phyloP scores from a whole-genome alignment of 345 rosid genomes.

The Psidium friedrichsthalianum region DNA sequence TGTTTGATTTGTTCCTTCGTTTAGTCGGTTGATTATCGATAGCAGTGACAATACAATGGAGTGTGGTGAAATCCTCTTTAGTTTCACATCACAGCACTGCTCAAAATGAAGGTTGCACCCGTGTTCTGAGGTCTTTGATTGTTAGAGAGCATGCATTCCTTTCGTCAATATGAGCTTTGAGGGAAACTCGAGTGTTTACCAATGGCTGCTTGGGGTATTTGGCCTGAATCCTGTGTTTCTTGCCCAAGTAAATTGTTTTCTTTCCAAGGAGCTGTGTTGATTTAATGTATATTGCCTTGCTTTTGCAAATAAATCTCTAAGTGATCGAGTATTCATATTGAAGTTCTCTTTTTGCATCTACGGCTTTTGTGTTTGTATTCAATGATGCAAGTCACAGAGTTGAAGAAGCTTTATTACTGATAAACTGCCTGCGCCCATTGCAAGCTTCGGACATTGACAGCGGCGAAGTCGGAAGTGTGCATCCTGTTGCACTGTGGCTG shows the following conservation, averaged over 20 bases:
- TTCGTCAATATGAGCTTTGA: background rate
- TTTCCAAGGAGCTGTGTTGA: background rate
- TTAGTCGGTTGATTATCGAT: background rate
- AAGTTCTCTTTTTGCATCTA: background rate
- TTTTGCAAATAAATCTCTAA: background rate
- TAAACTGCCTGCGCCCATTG: background rate
- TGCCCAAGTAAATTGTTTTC: background rate
- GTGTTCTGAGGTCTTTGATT: background rate
- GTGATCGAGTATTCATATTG: background rate
- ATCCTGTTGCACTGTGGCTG: background rate
- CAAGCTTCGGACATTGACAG: background rate
- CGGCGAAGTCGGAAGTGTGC: background rate
- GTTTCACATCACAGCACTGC: background rate
- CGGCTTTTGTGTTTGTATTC: background rate
- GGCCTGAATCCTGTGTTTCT: background rate
- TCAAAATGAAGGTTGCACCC: background rate
- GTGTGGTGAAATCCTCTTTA: background rate
- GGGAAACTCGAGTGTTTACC: background rate
- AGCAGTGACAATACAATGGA: background rate
- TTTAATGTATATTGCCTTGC: background rate
- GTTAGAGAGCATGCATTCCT: background rate
- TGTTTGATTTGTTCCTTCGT: background rate
- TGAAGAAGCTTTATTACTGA: background rate
- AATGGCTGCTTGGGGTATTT: background rate
- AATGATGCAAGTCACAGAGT: background rate